These are phyloP conservation scores for Pseudogymnoascus sp. DNA, from an alignment of 2,329 filamentous ascomycete genomes.

Conservation along the genomic window DNA sequence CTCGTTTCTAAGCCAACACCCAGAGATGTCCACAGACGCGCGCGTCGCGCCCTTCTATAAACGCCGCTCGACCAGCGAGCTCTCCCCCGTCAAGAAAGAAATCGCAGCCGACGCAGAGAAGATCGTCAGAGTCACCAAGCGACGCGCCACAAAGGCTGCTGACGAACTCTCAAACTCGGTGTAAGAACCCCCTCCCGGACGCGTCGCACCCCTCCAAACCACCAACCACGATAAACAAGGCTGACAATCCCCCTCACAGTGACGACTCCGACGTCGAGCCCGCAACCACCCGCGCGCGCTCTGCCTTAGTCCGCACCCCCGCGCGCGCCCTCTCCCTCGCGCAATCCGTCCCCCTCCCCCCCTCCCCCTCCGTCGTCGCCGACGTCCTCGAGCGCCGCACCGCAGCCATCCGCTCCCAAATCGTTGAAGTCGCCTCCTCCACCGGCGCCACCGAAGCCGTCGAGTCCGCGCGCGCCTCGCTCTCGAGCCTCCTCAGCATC, in stretches of 20 bases:
- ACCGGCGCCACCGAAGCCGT: conserved; percentile 61
- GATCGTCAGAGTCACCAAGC: conserved; percentile 39
- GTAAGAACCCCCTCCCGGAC: not conserved
- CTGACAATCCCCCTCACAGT: conserved; percentile 14
- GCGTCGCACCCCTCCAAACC: not conserved
- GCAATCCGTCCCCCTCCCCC: conserved; percentile 63
- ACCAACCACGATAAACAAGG: conserved; percentile 1
- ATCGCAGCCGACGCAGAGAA: conserved; percentile 30
- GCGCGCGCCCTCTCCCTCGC: conserved; percentile 30
- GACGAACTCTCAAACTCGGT: conserved; percentile 30
- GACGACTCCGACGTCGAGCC: conserved; percentile 29
- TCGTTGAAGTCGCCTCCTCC: conserved; percentile 55
- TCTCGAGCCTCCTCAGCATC: conserved; percentile 67
- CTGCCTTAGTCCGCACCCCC: conserved; percentile 27
- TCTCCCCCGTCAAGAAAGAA: conserved; percentile 56
- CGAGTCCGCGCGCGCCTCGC: conserved; percentile 57
- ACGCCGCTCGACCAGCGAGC: conserved; percentile 48
- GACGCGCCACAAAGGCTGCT: conserved; percentile 37
- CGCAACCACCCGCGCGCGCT: conserved; percentile 22
- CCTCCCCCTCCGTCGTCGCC: conserved; percentile 72
- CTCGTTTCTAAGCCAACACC: conserved; percentile 63
- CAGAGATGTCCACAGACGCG: conserved; percentile 55
- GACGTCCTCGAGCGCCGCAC: conserved; percentile 68
- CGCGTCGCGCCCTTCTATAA: conserved; percentile 70
- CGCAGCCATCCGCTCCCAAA: conserved; percentile 57